These are phyloP conservation scores for Coemansia sp. DNA, from an alignment of 192 early-diverging fungal species.

Conservation along the genomic window DNA sequence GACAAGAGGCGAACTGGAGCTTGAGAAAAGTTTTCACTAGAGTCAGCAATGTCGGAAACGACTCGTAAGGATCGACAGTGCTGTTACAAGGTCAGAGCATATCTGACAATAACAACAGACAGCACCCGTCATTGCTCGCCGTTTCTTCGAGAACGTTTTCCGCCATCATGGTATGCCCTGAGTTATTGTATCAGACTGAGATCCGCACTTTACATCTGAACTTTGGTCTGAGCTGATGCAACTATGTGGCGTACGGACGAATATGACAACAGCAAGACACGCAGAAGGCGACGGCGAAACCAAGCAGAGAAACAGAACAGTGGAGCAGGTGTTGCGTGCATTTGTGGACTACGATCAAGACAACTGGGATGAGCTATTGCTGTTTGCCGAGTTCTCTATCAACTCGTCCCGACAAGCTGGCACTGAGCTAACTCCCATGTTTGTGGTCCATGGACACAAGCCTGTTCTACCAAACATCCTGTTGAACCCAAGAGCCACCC, in stretches of 20 bases:
- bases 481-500: too few relatives aligned
- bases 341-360: not conserved
- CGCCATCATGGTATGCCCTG: conserved; percentile 8
- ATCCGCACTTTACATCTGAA: not conserved
- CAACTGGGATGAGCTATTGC: not conserved
- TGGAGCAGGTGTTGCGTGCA: not conserved
- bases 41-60: too few relatives aligned
- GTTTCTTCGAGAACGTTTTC: not conserved
- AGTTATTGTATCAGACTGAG: not conserved
- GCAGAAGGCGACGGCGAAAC: conserved; percentile 10
- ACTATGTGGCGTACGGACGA: not conserved
- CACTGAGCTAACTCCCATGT: not conserved
- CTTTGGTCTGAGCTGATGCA: not conserved
- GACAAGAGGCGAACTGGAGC: too few relatives aligned
- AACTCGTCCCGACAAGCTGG: not conserved
- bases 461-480: too few relatives aligned
- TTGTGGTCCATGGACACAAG: not conserved
- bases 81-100: too few relatives aligned
- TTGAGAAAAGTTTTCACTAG: too few relatives aligned
- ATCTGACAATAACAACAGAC: too few relatives aligned
- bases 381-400: not conserved
- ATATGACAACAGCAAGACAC: not conserved
- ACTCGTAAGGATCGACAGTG: too few relatives aligned
- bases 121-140: not conserved
- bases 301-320: not conserved